These are phyloP conservation scores for Cyclocybe cylindracea DNA, from an alignment of 768 basidiomycete species.

Conservation along the genomic window DNA sequence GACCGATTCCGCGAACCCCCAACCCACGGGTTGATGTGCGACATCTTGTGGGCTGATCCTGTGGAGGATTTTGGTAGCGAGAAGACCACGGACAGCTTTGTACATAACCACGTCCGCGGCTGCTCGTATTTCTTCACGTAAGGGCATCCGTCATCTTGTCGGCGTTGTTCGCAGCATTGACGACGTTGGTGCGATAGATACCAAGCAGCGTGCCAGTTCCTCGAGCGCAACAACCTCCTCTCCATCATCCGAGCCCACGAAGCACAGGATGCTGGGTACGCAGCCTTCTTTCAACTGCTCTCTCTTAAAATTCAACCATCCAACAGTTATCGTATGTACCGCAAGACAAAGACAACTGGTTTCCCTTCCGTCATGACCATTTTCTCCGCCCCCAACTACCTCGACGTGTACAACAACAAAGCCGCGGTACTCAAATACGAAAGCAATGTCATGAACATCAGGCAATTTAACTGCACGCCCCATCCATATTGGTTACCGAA, in stretches of 20 bases:
- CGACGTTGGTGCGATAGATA: constrained; percentile 53
- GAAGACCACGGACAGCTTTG: constrained; percentile 85
- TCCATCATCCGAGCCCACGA: constrained; percentile 98
- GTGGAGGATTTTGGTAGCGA: constrained; percentile 97
- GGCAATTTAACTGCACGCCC: constrained; percentile 96
- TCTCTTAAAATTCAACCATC: constrained; percentile 3
- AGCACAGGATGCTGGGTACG: constrained; percentile 96
- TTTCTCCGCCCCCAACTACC: constrained; percentile 97
- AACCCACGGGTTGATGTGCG: constrained; percentile 97
- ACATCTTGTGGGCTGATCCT: constrained; percentile 98
- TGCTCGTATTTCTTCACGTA: constrained; percentile 91
- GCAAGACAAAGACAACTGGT: constrained; percentile 96
- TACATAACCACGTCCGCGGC: constrained; percentile 96
- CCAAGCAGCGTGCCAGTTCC: constrained; percentile 94
- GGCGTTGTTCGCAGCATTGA: constrained; percentile 1
- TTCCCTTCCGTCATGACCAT: constrained; percentile 99
- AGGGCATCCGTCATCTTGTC: constrained; percentile 10
- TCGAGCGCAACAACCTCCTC: constrained; percentile 94
- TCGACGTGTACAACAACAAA: constrained; percentile 99
- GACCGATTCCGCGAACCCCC: constrained; percentile 99
- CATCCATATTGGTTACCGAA: constrained; percentile 99
- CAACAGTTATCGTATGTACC: constrained; percentile 93
- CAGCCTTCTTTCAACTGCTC: constrained; percentile 1
- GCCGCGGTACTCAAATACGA: constrained; percentile 99
- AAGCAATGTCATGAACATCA: constrained; percentile 98